Percentiles rank a stretch among this genome's conserved stretches.
Evolutionary conservation across 495 filamentous ascomycete genomes (phyloP).

Genomic region (Daldinia decipiens): DNA sequence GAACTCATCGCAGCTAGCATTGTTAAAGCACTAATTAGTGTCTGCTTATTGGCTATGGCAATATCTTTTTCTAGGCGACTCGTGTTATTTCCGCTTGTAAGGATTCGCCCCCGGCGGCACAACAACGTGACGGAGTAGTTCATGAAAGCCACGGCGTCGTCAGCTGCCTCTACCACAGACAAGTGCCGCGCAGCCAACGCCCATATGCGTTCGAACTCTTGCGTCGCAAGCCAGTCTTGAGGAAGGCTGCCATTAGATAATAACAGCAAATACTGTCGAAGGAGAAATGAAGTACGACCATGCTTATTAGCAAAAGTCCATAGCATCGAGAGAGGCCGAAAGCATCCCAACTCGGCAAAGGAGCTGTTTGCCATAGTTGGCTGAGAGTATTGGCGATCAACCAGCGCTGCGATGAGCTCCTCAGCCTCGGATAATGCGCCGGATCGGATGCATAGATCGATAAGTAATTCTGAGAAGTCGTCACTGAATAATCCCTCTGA

Average conservation of each 20-base stretch:
- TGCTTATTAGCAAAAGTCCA: conserved; percentile 45
- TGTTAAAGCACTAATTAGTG: conserved; percentile 50
- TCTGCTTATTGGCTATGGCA: conserved; percentile 40
- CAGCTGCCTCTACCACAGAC: conserved; percentile 41
- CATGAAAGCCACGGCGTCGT: conserved; percentile 53
- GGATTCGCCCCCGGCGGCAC: conserved; percentile 37
- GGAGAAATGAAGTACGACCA: conserved; percentile 42
- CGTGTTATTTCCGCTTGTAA: conserved; percentile 12
- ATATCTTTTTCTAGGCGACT: conserved; percentile 40
- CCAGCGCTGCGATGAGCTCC: conserved; percentile 50
- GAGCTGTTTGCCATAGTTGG: conserved; percentile 49
- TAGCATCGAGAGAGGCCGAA: conserved; percentile 47
- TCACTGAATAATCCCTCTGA: conserved; percentile 47
- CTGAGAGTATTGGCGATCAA: conserved; percentile 49
- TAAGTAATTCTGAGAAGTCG: conserved; percentile 51
- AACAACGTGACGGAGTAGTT: conserved; percentile 49
- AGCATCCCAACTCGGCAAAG: conserved; percentile 30
- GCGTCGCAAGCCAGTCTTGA: conserved; percentile 56
- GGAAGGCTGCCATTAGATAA: conserved; percentile 51
- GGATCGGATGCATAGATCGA: conserved; percentile 55
- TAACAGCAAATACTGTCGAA: conserved; percentile 51
- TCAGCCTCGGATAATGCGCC: conserved; percentile 54
- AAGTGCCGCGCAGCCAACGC: conserved; percentile 45
- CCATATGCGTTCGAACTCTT: conserved; percentile 54
- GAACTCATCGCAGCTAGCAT: conserved; percentile 50